A percentile compares a stretch with the other conserved stretches of the same genome.
Evolutionary conservation across 2,329 filamentous ascomycete genomes (phyloP).

Genomic region (Trichoderma sp.): DNA sequence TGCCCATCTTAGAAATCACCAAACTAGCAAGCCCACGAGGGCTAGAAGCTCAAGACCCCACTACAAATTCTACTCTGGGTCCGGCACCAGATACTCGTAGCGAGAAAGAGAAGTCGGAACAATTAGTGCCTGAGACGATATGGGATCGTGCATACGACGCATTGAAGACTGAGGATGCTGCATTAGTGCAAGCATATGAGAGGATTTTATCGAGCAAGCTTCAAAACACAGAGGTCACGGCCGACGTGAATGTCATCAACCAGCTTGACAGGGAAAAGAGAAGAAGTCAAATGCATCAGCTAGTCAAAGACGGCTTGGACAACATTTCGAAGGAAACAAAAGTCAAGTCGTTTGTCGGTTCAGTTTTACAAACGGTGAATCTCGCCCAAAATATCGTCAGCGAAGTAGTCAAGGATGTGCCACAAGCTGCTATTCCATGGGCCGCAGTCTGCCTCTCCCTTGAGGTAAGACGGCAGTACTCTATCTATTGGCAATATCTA

Average conservation of each 20-base stretch:
- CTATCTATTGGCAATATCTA: too few relatives aligned
- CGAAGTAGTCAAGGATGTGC: constrained; percentile 28
- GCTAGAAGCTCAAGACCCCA: neutral
- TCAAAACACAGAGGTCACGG: too few relatives aligned
- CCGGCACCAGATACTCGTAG: neutral
- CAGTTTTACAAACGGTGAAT: neutral
- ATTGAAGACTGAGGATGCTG: neutral
- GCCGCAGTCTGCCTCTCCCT: constrained; percentile 35
- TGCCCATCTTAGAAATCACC: neutral
- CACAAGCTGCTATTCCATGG: constrained; percentile 39
- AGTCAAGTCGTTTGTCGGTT: neutral
- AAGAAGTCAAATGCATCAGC: neutral
- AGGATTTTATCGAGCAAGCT: neutral
- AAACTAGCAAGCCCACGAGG: neutral
- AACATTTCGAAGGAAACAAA: neutral
- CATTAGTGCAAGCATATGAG: neutral
- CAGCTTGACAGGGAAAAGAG: neutral
- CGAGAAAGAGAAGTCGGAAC: neutral
- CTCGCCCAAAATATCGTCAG: neutral
- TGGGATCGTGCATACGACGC: neutral
- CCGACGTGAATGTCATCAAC: neutral
- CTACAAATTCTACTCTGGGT: too few relatives aligned
- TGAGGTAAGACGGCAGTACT: constrained; percentile 29
- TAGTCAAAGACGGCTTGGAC: neutral
- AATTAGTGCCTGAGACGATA: neutral